Evolutionary conservation across 257 asterid genomes (phyloP).

Genomic region (Eustoma russellianum): DNA sequence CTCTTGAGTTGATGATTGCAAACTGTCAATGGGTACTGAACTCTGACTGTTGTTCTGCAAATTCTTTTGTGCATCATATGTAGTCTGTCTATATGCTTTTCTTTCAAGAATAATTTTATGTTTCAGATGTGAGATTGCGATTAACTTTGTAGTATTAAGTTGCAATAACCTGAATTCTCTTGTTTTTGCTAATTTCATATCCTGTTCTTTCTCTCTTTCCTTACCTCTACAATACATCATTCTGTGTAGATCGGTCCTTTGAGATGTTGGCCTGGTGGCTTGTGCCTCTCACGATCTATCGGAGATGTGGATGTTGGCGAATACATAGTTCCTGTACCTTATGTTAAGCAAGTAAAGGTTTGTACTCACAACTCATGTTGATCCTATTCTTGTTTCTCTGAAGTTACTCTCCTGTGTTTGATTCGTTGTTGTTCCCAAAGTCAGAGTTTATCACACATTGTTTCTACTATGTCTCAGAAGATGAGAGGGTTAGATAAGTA

Average conservation of each 20-base stretch:
- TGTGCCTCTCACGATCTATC: constrained; percentile 93
- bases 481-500: too few species aligned
- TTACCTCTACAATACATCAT: neutral
- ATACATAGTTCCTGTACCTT: constrained; percentile 89
- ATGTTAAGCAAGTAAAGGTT: constrained; percentile 99
- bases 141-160: neutral
- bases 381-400: neutral
- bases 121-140: too few species aligned
- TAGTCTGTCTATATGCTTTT: too few species aligned
- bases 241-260: constrained; percentile 81
- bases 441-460: neutral
- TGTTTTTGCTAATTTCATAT: neutral
- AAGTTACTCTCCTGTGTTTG: neutral
- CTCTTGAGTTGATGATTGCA: too few species aligned
- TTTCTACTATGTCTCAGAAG: too few species aligned
- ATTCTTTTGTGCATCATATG: too few species aligned
- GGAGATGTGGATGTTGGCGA: constrained; percentile 99
- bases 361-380: constrained; percentile 13
- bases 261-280: constrained; percentile 99
- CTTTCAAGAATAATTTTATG: too few species aligned
- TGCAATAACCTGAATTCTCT: neutral
- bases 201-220: neutral
- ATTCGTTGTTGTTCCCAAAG: neutral
- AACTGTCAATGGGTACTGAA: too few species aligned
- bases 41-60: too few species aligned